Base-by-base conservation (phyloP, 1,284 basidiomycete species). In the Abortiporus biennis region DNA sequence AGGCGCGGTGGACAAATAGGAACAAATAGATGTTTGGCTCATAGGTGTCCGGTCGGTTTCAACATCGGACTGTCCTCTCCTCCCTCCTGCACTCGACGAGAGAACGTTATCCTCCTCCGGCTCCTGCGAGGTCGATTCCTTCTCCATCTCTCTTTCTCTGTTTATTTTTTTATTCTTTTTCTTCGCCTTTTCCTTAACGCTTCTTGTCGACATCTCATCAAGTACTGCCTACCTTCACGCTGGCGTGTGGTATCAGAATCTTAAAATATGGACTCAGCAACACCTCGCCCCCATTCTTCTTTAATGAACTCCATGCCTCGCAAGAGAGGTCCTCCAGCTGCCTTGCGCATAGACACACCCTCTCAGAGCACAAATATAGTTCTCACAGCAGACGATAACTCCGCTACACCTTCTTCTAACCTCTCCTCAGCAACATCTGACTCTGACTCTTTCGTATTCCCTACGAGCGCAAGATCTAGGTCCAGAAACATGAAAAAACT, bases 401-500 rank as follows among this genome's bases (percentile, higher is more conserved):
- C 74, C 48, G 61, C 69, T 45, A 56, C 61, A 31, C 53, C 62
- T 48, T 8, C 8, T n/a, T 71, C 76, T 42, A 65, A 72, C 40
- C 62, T 72, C 49, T 73, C 76, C 49, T 74, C 76, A 47, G 66
- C 76, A 11, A 61, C 69, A 47, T 72, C 75, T 36, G 71, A 78
- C 52, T 67, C 69, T 43, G 71, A 77, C 57, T 63, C 67, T 48
- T 62, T 64, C 64, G 55, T 70, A 59, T 56, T 72, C 63, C 64
- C 58, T 55, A 46, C 58, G 55, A 48, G 63, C 57, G 55, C 57
- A 65, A 67, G 64, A 49, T 57, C 61, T 41, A 64, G 62, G 43
- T 69, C 72, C 31, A 71, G 80, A 56, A 87, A 88, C 59, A 78
- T 83, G 72, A 88, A 86, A 71, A 78, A 78, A 51, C 67, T 89